Evolutionary conservation across 2,329 filamentous ascomycete species (phyloP), one percentile per base, ranked within the genome.

Genomic region (Aspergillus floridensis): DNA sequence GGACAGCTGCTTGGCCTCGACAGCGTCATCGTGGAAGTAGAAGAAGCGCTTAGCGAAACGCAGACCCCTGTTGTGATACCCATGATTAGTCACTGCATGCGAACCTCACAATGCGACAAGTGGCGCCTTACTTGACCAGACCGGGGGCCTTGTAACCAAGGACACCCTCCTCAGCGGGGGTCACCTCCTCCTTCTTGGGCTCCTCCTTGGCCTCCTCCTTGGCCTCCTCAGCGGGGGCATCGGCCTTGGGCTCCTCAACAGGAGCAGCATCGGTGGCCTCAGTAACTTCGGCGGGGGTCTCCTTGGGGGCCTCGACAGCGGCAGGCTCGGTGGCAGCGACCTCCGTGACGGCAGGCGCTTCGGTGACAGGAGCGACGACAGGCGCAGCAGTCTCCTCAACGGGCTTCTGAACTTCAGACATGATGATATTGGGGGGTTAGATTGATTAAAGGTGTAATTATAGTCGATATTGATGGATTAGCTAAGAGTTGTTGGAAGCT

Each of bases 21-120:
- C 77, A 53, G 90, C 80, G 58, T 92, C 90, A 53, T 85, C 81
- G 68, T 87, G 86, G 79, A 93, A 91, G 85, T 88, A 93, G 82
- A 98, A 97, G 81, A 91, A 91, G 76, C 92, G 92, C 86, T 97
- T 97, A 77, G 88, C 87, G 81, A 92, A 93, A 70, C 91, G 87
- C 72, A 98, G 85, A 77, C 92, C 90, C 86, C 91, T 96, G 69
- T 35, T 61, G 52, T 59, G 76, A 70, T 57, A 65, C 31, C n/a
- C 26, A 16, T 6, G 24, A 63, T 63, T 62, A 62, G 60, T 58
- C 16, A 41, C 49, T 44, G 19, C 32, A 22, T 24, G 16, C 4
- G 2, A 32, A 38, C 35, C 7, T 19, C 16, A 46, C 19, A 29
- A 21, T 47, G 49, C 53, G 46, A 31, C 19, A 53, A 44, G 19